Base-by-base conservation (phyloP, 495 filamentous ascomycete genomes). In the Penicillium riverlandense region DNA sequence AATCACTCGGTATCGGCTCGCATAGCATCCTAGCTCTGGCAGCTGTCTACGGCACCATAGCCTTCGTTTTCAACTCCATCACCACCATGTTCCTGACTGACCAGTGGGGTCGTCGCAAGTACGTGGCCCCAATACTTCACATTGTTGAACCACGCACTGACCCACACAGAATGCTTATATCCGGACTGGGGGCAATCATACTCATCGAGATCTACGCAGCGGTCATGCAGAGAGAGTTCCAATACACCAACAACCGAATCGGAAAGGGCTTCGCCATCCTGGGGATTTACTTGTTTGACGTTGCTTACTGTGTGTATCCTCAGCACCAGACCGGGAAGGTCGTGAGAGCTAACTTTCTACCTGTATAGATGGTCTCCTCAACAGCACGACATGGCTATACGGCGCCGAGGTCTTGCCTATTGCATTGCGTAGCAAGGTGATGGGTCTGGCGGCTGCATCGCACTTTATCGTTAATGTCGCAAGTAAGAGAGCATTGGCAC, bases 261-360 rank as follows among this genome's bases (percentile, higher is more conserved):
- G 77, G 77, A 41, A 79, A 81, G 47, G 77, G 75, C n/a, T 81
- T 81, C 48, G 74, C 77, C 0, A 70, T 81, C 39, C 62, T 79
- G 2, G 77, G 75, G 1, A 81, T 81, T 28, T 81, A 81, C 45
- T 62, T 81, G 1, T 81, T 79, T 44, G 74, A 74, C 8, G 69
- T 77, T 3, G 60, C 58, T 29, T 79, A 78, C 47, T 81, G 72
- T 77, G 55, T 54, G 70, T 50, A 29, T 22, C 10, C 31, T 16
- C 14, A n/a, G 29, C 30, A 29, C 22, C 6, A 11, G 11, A 38
- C 29, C 13, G 38, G 30, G 10, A 10, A 47, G 37, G 8, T 37
- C 35, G 15, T 27, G 13, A 40, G 16, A 16, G 44, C 56, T 45
- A 41, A 47, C 40, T 3, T 14, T 15, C 15, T 37, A 29, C 11